Evolutionary conservation across 805 yeast species (phyloP).

Genomic region (Wickerhamomyces chaumierensis): DNA sequence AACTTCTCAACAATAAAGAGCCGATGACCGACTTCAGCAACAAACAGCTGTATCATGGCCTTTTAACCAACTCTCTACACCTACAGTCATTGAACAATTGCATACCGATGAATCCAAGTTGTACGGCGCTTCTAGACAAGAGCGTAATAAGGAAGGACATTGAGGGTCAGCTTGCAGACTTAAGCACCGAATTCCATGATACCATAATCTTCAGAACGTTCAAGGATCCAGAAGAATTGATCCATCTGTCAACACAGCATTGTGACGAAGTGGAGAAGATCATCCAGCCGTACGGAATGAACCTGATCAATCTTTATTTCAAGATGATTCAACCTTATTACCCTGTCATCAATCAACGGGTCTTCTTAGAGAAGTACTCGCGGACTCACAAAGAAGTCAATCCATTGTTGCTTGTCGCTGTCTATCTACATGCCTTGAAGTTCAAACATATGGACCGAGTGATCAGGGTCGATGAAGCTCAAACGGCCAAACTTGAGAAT

Average conservation of each 20-base stretch:
- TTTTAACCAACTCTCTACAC: not conserved
- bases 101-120: not conserved
- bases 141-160: not conserved
- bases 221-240: slow-evolving; percentile 17
- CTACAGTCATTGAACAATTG: not conserved
- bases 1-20: not conserved
- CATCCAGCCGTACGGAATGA: slow-evolving; percentile 14
- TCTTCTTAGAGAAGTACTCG: slow-evolving; percentile 18
- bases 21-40: slow-evolving; percentile 5
- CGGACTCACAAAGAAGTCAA: slow-evolving; percentile 21
- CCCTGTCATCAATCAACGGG: slow-evolving; percentile 18
- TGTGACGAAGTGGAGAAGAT: slow-evolving; percentile 20
- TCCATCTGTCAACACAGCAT: slow-evolving; percentile 16
- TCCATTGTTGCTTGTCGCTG: slow-evolving; percentile 17
- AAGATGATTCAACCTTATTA: slow-evolving; percentile 17
- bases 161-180: too few relatives aligned
- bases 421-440: slow-evolving; percentile 20
- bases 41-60: slow-evolving; percentile 13
- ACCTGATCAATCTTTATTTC: slow-evolving; percentile 16
- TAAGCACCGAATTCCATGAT: slow-evolving; percentile 7
- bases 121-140: not conserved
- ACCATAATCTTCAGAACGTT: slow-evolving; percentile 15
- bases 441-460: slow-evolving; percentile 14
- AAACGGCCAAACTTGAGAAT: slow-evolving; percentile 17
- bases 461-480: slow-evolving; percentile 8